Base-by-base conservation (phyloP, 768 basidiomycete species). In the Mrakia hoshinonis region DNA sequence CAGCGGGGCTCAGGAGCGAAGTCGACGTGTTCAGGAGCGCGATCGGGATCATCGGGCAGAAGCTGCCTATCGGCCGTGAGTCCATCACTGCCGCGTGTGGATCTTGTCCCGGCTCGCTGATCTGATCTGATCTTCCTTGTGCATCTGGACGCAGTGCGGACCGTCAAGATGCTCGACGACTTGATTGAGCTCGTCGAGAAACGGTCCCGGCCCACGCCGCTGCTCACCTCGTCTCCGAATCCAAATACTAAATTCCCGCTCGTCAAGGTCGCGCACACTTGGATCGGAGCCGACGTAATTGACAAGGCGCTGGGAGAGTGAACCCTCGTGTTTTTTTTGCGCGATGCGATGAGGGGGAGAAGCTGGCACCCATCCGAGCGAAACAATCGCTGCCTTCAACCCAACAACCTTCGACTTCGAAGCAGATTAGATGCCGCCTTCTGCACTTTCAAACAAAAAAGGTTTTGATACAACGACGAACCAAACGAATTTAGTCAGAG, bases 101-200 rank as follows among this genome's bases (percentile, higher is more conserved):
- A 11, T 38, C 34, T 39, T 38, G 18, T 46, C 13, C 7, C 7
- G 43, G 43, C 20, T 63, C 61, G 38, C 15, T 11, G n/a, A 15
- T 22, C 46, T 43, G 26, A 11, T 4, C n/a, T 61, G 58, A 61
- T 43, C 13, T 10, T 26, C 39, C 46, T 38, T 22, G 43, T 29
- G 11, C 43, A 2, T 24, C 13, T 15, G 4, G 55, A 7, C 15
- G 3, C 22, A 46, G 46, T 46, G 15, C 24, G 43, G 22, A 34
- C 64, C 15, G 64, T 51, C 29, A 48, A 51, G 31, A 66, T 46
- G 48, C 36, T 62, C 24, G 43, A 72, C 54, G 60, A 68, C 58
- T 67, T 68, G 51, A 62, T 73, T 60, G 58, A 68, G 29, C 52
- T 67, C 61, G 67, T 68, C 51, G 49, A 73, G 43, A 58, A 36